Evolutionary conservation across 2,329 filamentous ascomycete genomes (phyloP), one percentile per base, ranked within the genome.

Genomic region (Epichloe brachyelytri): DNA sequence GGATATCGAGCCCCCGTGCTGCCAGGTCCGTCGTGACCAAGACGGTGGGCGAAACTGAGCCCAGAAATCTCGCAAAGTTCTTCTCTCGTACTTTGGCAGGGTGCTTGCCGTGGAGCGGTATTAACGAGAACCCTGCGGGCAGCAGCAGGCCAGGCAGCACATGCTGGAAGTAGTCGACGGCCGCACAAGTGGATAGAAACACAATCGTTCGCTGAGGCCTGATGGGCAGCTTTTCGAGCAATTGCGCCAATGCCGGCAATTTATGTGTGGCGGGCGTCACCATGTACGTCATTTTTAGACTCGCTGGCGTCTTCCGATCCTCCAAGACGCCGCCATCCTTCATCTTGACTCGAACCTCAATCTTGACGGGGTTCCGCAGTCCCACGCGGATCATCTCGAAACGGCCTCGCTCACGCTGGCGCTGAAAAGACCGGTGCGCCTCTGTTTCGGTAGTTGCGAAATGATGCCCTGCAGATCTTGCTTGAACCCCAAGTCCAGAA

Each of bases 321-420:
- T 91, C 82, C 19, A 82, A 68, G 5, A 78, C 63, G 1, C 79
- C 78, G 19, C 86, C 87, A 19, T 74, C 74, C 71, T 79, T 72
- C 68, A 81, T 63, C 68, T 90, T 93, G 49, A 98, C 93, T 60
- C 91, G 93, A 48, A 97, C 93, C 11, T 87, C 85, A 54, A 98
- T 88, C 62, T 94, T 94, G 60, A 96, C 90, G 0, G 93, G 93
- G 66, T 98, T 97, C 38, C 93, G 79, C 57, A 97, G 71, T 19
- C 93, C 93, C 7, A 96, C 88, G 37, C 90, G 80, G 49, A 98
- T 89, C 50, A 98, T 85, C 63, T 96, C 87, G 55, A 84, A 1
- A 98, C 87, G 2, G 93, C 93, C 63, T 97, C 93, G 59, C 86
- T 93, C n/a, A 98, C 86, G 60, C 86, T 94, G 12, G 93, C 93